Base-by-base conservation (phyloP, 75 land plant species). In the Cryptomeria japonica region DNA sequence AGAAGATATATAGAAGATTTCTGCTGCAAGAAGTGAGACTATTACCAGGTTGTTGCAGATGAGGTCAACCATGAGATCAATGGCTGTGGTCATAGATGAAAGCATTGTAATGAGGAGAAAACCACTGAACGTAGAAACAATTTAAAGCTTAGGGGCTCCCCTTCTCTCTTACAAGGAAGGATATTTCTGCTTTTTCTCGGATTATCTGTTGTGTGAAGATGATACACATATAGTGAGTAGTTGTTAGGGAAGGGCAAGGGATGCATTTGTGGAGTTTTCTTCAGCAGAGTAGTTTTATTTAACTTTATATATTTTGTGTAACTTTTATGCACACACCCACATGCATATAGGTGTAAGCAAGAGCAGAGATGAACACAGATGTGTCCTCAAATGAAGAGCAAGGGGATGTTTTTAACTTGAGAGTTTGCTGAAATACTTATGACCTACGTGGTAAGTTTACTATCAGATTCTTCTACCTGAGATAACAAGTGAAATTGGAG, bases 1-100 rank as follows among this genome's bases (percentile, higher is more conserved):
- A 90, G 94, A 84, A 90, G 97, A 77, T 97, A n/a, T 84, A 90
- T 97, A 77, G 99, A 97, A 92, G 95, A 95, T 84, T 96, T 96
- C 92, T 86, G 94, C 51, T 90, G 97, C 88, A 93, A 94, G 85
- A 91, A 93, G 39, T 92, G 95, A 42, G 97, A 96, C 83, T 96
- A 96, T 75, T 94, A 95, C 80, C 89, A 88, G 86, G 97, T 96
- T 6, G 91, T 94, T 68, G 94, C 97, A 0, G 85, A 89, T 64
- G 96, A 96, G 87, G 95, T 93, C 68, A 83, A 87, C 19, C 94
- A 94, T 39, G 56, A 61, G 83, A 91, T 15, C 13, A 51, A 14
- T 8, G 55, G 55, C 55, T 1, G 14, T 51, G 13, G 13, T 51
- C 14, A 51, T 8, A 51, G 55, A 12, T 1, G 14, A 36, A 49